phyloP scores from a whole-genome alignment of 116 monocot genomes.

The Dioscorea cayenensis region DNA sequence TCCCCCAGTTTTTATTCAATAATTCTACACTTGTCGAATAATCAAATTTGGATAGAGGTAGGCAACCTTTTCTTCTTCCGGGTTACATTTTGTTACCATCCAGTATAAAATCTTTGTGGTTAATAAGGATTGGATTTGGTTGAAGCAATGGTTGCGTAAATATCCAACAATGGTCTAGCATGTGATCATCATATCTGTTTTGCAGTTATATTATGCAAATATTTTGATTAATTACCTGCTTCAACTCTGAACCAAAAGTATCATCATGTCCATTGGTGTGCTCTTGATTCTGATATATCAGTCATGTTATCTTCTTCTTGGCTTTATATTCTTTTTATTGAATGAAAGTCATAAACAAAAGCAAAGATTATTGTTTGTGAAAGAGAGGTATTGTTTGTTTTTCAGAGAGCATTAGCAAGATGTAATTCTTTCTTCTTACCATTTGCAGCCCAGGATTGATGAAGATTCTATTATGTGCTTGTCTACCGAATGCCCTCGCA shows the following conservation, averaged over 20 bases:
- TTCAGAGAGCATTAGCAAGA: background rate
- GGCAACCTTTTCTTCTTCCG: too few relatives aligned
- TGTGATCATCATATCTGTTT: too few relatives aligned
- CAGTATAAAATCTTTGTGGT: too few relatives aligned
- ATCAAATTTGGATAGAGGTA: too few relatives aligned
- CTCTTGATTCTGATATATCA: background rate
- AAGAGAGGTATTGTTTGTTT: background rate
- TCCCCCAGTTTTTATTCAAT: too few relatives aligned
- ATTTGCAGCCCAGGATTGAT: constrained; percentile 71
- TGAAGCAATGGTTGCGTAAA: too few relatives aligned
- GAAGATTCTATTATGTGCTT: constrained; percentile 50
- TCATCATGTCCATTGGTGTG: background rate
- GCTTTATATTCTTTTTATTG: background rate
- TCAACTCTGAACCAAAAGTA: background rate
- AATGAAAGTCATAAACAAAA: background rate
- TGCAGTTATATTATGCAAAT: too few relatives aligned
- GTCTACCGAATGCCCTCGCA: constrained; percentile 68
- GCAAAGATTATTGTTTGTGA: background rate
- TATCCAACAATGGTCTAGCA: too few relatives aligned
- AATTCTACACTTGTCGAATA: too few relatives aligned
- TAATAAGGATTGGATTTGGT: too few relatives aligned
- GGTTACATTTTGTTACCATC: too few relatives aligned
- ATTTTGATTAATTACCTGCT: background rate
- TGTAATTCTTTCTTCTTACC: background rate
- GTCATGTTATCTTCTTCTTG: background rate